Conservation (phyloP, 108 stramenopile species). For the Nitzschia putrida region DNA sequence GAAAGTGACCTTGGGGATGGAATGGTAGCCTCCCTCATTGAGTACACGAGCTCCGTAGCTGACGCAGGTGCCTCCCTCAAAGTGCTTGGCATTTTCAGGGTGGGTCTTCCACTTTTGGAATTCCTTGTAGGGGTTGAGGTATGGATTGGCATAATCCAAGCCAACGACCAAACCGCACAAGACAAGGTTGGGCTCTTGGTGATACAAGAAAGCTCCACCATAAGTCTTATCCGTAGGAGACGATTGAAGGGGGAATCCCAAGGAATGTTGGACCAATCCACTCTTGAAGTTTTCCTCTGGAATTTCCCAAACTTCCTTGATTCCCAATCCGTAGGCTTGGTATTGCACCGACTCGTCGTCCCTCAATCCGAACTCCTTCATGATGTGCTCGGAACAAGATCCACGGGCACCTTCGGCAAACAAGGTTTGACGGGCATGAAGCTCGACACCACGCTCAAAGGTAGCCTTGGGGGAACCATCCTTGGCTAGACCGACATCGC, state of each 20-base stretch:
- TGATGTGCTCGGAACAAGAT: conserved; percentile 92
- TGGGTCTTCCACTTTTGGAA: conserved; percentile 99
- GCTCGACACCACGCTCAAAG: conserved; percentile 95
- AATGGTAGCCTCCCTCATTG: conserved; percentile 97
- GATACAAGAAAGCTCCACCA: conserved; percentile 97
- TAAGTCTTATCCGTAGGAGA: conserved; percentile 74
- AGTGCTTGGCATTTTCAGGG: conserved; percentile 80
- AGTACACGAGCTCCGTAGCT: conserved; percentile 96
- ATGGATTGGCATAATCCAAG: conserved; percentile 98
- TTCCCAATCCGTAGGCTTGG: conserved; percentile 97
- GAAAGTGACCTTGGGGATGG: conserved; percentile 95
- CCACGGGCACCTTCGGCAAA: conserved; percentile 99
- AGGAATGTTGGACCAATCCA: conserved; percentile 97
- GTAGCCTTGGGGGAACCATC: conserved; percentile 89
- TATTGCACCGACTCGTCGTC: conserved; percentile 59
- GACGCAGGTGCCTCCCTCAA: conserved; percentile 94
- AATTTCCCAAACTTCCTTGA: conserved; percentile 99
- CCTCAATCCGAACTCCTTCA: conserved; percentile 87
- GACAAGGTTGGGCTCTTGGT: conserved; percentile 93
- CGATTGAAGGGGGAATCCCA: conserved; percentile 94
- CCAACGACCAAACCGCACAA: conserved; percentile 96
- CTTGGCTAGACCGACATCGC: conserved; percentile 96
- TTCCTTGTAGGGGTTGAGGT: conserved; percentile 97
- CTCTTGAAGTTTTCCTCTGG: conserved; percentile 86
- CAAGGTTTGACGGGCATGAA: conserved; percentile 93